A percentile compares a stretch with the other conserved stretches of the same genome.
These are phyloP conservation scores for Boletus fagicola DNA, from an alignment of 768 basidiomycete species.

Conservation along the genomic window DNA sequence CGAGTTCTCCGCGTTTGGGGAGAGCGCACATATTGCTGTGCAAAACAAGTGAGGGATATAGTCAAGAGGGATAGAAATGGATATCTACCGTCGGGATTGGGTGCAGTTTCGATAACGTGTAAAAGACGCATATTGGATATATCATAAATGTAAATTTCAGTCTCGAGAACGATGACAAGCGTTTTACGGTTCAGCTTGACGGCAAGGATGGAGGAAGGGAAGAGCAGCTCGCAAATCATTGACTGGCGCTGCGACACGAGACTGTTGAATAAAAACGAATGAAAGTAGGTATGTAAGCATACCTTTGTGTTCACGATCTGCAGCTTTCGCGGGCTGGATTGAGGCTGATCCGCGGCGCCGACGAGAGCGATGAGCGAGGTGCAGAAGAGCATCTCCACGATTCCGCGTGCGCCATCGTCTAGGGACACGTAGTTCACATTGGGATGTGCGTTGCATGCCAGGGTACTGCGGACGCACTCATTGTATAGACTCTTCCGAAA, in stretches of 20 bases:
- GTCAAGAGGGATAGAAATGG: neutral
- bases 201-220: constrained; percentile 94
- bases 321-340: constrained; percentile 86
- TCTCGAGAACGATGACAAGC: constrained; percentile 91
- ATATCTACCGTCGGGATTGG: constrained; percentile 85
- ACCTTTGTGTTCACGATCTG: constrained; percentile 99
- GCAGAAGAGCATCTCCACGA: constrained; percentile 99
- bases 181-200: constrained; percentile 98
- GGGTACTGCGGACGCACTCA: constrained; percentile 62
- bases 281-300: constrained; percentile 15
- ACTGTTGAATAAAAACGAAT: constrained; percentile 1
- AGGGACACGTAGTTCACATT: neutral
- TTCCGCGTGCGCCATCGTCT: constrained; percentile 94
- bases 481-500: constrained; percentile 92
- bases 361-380: constrained; percentile 97
- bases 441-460: neutral
- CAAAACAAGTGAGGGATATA: constrained; percentile 3
- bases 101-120: constrained; percentile 95
- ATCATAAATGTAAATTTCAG: constrained; percentile 99
- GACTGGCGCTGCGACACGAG: constrained; percentile 72
- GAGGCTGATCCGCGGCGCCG: constrained; percentile 90
- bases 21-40: constrained; percentile 89
- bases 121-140: constrained; percentile 97
- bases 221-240: constrained; percentile 97
- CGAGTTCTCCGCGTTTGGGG: constrained; percentile 88